Conservation (phyloP, 805 yeast species). For the Torulaspora microellipsoides region DNA sequence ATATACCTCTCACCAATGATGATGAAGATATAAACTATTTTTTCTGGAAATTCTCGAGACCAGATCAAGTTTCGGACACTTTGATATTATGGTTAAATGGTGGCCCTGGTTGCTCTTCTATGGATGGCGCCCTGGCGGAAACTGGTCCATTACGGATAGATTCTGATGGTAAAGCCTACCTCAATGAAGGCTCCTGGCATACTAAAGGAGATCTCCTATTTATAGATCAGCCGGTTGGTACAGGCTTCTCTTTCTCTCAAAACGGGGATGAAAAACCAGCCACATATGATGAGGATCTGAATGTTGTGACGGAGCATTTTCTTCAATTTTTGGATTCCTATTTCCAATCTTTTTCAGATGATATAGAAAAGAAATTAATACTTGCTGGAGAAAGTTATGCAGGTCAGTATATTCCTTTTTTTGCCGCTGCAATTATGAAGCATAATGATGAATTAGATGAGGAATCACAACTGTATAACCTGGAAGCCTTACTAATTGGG, state of each 20-base stretch:
- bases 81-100: constrained; percentile 90
- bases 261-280: constrained; percentile 21
- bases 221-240: constrained; percentile 92
- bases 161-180: constrained; percentile 41
- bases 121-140: constrained; percentile 96
- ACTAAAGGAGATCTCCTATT: constrained; percentile 72
- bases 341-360: constrained; percentile 69
- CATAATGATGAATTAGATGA: constrained; percentile 37
- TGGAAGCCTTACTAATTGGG: constrained; percentile 73
- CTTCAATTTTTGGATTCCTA: constrained; percentile 61
- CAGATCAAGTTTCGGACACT: constrained; percentile 15
- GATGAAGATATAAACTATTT: constrained; percentile 50
- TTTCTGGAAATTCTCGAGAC: constrained; percentile 61
- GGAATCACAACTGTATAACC: constrained; percentile 30
- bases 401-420: constrained; percentile 92
- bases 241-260: constrained; percentile 74
- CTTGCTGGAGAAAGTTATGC: constrained; percentile 96
- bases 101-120: constrained; percentile 97
- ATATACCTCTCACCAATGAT: constrained; percentile 42
- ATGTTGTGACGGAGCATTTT: constrained; percentile 58
- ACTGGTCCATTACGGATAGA: constrained; percentile 78
- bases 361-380: constrained; percentile 55
- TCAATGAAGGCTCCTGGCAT: constrained; percentile 80
- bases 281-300: constrained; percentile 49
- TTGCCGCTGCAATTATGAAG: constrained; percentile 58